phyloP scores from a whole-genome alignment of 2,329 filamentous ascomycete species.

The Colletotrichum filicis region DNA sequence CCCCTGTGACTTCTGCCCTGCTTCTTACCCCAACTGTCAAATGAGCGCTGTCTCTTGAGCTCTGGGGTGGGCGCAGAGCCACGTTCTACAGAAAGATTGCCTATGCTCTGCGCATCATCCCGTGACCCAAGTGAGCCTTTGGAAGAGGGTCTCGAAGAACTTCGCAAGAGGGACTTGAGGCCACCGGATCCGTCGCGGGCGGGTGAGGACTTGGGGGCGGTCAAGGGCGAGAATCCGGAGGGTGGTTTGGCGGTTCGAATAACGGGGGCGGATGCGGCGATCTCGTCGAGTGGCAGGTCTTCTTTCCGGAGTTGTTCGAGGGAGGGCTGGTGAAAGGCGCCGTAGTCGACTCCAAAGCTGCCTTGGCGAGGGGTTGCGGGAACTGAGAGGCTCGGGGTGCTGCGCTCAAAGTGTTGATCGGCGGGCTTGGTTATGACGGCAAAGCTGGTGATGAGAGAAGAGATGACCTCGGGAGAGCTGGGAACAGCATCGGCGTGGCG shows the following conservation, averaged over 20 bases:
- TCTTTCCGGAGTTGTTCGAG: constrained; percentile 61
- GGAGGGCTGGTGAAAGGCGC: constrained; percentile 66
- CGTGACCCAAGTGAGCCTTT: constrained; percentile 65
- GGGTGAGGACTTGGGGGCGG: constrained; percentile 66
- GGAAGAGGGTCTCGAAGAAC: constrained; percentile 69
- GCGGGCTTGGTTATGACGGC: constrained; percentile 76
- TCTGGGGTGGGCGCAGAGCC: constrained; percentile 54
- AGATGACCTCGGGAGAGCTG: constrained; percentile 76
- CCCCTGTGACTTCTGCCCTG: constrained; percentile 64
- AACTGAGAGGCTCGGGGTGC: constrained; percentile 49
- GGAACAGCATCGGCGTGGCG: constrained; percentile 48
- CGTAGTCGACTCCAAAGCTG: constrained; percentile 80
- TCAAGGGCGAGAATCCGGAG: constrained; percentile 78
- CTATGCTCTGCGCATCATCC: constrained; percentile 71
- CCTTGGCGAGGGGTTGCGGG: constrained; percentile 54
- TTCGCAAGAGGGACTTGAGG: constrained; percentile 70
- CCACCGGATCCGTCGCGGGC: constrained; percentile 60
- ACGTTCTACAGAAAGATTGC: constrained; percentile 72
- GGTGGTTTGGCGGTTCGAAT: constrained; percentile 85
- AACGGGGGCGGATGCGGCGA: constrained; percentile 74
- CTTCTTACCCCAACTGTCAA: constrained; percentile 73
- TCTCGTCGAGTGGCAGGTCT: constrained; percentile 64
- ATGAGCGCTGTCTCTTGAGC: constrained; percentile 62
- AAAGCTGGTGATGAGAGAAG: constrained; percentile 75
- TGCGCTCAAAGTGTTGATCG: constrained; percentile 75